phyloP scores from a whole-genome alignment of 768 basidiomycete species.

The Agaricus subrufescens region DNA sequence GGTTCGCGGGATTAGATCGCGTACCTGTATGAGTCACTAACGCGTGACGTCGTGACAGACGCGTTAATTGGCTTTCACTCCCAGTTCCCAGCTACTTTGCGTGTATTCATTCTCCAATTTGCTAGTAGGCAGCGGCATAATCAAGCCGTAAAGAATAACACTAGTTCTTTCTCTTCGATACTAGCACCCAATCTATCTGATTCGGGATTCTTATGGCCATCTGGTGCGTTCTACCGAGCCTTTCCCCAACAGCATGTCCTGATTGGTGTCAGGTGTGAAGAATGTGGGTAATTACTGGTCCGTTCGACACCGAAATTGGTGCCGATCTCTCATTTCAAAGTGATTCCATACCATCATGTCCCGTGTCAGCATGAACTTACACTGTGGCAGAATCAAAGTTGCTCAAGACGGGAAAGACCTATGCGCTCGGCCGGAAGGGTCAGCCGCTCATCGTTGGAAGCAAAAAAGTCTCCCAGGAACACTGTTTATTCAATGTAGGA shows the following conservation, averaged over 20 bases:
- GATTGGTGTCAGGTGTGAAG: background rate
- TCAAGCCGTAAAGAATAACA: too few species aligned
- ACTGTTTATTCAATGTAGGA: constrained; percentile 55
- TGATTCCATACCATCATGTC: constrained; percentile 16
- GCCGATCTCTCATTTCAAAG: constrained; percentile 35
- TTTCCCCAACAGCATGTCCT: background rate
- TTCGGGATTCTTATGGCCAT: too few species aligned
- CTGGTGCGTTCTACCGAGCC: too few species aligned
- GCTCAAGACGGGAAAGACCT: constrained; percentile 53
- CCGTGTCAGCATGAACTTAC: background rate
- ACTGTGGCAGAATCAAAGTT: constrained; percentile 39
- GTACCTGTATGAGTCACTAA: too few species aligned
- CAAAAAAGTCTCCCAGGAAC: constrained; percentile 62
- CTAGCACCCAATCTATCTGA: too few species aligned
- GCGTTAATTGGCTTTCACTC: too few species aligned
- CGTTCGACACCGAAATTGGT: constrained; percentile 40
- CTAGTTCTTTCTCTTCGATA: too few species aligned
- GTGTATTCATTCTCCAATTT: too few species aligned
- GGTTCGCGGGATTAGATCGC: too few species aligned
- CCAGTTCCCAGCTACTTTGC: too few species aligned
- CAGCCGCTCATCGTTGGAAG: constrained; percentile 45
- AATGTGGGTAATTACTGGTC: constrained; percentile 56
- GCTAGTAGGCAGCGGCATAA: too few species aligned
- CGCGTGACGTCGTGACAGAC: too few species aligned
- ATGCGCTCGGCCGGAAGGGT: constrained; percentile 56